These are phyloP conservation scores for Podila clonocystis DNA, from an alignment of 192 early-diverging fungal species.

Conservation along the genomic window DNA sequence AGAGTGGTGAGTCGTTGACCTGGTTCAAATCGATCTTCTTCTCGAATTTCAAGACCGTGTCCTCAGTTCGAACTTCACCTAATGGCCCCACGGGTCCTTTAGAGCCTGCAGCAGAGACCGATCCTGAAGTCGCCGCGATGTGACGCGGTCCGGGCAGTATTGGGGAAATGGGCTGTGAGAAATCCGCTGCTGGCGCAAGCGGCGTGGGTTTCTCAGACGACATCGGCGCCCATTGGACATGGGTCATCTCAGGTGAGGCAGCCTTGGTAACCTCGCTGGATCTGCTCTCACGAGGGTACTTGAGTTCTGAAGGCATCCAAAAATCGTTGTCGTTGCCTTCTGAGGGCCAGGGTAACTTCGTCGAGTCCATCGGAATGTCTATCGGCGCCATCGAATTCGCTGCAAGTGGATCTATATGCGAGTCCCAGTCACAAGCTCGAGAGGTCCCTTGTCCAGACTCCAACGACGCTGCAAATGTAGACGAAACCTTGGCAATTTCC, in stretches of 20 bases:
- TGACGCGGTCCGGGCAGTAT: too few relatives aligned
- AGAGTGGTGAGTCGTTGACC: not conserved
- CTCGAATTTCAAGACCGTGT: not conserved
- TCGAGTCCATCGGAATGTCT: too few relatives aligned
- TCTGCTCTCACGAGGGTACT: constrained; percentile 1
- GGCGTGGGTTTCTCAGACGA: not conserved
- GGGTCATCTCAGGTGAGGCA: not conserved
- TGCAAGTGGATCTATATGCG: too few relatives aligned
- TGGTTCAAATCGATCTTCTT: not conserved
- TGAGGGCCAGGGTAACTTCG: too few relatives aligned
- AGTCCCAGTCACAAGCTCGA: too few relatives aligned
- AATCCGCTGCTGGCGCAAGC: too few relatives aligned
- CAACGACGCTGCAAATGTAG: not conserved
- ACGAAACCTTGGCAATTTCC: not conserved
- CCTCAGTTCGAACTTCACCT: not conserved
- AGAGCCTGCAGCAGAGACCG: not conserved
- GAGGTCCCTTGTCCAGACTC: not conserved
- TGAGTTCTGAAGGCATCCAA: not conserved
- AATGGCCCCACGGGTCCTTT: constrained; percentile 2
- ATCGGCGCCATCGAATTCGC: too few relatives aligned
- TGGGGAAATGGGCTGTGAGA: too few relatives aligned
- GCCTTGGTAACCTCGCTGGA: constrained; percentile 9
- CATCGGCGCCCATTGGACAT: not conserved
- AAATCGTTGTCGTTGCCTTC: not conserved
- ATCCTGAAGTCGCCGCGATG: not conserved